Evolutionary conservation across 2,329 filamentous ascomycete species (phyloP).

Genomic region (Ascochyta clinopodiicola): DNA sequence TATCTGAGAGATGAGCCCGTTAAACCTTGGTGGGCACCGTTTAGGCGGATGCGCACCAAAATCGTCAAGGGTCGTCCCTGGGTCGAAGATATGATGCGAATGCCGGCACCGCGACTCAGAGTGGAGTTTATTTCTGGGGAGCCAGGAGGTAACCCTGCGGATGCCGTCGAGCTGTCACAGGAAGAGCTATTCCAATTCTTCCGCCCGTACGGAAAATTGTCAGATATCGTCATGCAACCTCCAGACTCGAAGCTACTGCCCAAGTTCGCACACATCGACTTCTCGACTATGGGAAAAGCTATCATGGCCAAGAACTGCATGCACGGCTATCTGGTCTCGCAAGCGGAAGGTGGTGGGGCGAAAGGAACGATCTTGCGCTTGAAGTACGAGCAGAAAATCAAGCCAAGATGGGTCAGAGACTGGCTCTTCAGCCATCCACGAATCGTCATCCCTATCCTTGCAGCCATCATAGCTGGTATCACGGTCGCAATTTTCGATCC

Average conservation of each 20-base stretch:
- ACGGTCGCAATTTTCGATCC: constrained; percentile 93
- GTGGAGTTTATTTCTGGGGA: constrained; percentile 83
- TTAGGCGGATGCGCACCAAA: constrained; percentile 74
- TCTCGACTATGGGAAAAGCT: constrained; percentile 73
- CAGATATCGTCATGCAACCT: constrained; percentile 81
- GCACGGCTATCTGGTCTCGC: constrained; percentile 78
- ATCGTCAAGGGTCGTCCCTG: constrained; percentile 86
- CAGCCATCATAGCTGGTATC: constrained; percentile 79
- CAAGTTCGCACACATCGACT: constrained; percentile 80
- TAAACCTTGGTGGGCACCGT: constrained; percentile 89
- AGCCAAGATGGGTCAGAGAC: constrained; percentile 80
- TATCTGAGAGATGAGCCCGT: constrained; percentile 74
- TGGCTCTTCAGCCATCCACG: constrained; percentile 87
- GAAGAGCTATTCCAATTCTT: constrained; percentile 88
- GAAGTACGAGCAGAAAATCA: constrained; percentile 81
- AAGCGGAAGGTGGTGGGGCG: constrained; percentile 74
- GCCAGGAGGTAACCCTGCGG: constrained; percentile 72
- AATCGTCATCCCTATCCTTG: constrained; percentile 82
- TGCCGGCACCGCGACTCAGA: constrained; percentile 76
- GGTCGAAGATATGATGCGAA: constrained; percentile 89
- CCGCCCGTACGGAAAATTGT: constrained; percentile 86
- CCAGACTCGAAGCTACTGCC: constrained; percentile 86
- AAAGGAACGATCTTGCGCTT: constrained; percentile 78
- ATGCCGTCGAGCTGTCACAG: constrained; percentile 80
- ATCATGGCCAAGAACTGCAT: constrained; percentile 92